Evolutionary conservation across 2,329 filamentous ascomycete species (phyloP).

Genomic region (Aspergillus alliaceus): DNA sequence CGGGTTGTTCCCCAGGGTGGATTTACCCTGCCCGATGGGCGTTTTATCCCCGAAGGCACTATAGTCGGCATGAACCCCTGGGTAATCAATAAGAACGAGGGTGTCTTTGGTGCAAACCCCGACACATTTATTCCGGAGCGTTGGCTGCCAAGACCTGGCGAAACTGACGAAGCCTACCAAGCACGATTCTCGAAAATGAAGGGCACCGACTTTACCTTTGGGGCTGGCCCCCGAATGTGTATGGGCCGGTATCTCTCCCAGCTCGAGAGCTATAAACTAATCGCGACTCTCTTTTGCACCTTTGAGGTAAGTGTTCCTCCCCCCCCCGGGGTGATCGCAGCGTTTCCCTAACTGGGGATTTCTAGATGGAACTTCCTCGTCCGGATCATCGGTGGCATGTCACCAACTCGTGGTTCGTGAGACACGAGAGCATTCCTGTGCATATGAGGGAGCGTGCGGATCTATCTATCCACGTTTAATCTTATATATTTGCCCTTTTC

Average conservation of each 20-base stretch:
- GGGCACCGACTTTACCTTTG: constrained; percentile 41
- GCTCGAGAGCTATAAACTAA: constrained; percentile 60
- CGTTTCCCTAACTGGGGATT: neutral
- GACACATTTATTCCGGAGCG: constrained; percentile 24
- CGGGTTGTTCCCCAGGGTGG: constrained; percentile 24
- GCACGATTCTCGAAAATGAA: constrained; percentile 20
- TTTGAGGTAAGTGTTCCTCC: constrained; percentile 11
- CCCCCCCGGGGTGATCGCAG: too few relatives aligned
- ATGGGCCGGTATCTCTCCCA: constrained; percentile 57
- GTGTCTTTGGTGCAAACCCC: constrained; percentile 21
- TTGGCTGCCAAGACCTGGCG: constrained; percentile 19
- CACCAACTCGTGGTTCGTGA: neutral
- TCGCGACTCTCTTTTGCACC: constrained; percentile 49
- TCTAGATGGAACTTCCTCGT: neutral
- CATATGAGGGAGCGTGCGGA: neutral
- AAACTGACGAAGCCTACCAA: constrained; percentile 15
- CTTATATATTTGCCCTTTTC: neutral
- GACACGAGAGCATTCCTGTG: neutral
- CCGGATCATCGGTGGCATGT: neutral
- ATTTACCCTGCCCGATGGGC: constrained; percentile 21
- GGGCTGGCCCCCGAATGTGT: constrained; percentile 57
- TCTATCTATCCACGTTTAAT: neutral
- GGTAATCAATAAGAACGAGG: constrained; percentile 27
- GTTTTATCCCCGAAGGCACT: constrained; percentile 25
- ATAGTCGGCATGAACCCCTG: constrained; percentile 35